Percentiles rank a stretch among this genome's conserved stretches.
Evolutionary conservation across 169 alveolate genomes (phyloP).

Genomic region (Plasmodium yoelii): DNA sequence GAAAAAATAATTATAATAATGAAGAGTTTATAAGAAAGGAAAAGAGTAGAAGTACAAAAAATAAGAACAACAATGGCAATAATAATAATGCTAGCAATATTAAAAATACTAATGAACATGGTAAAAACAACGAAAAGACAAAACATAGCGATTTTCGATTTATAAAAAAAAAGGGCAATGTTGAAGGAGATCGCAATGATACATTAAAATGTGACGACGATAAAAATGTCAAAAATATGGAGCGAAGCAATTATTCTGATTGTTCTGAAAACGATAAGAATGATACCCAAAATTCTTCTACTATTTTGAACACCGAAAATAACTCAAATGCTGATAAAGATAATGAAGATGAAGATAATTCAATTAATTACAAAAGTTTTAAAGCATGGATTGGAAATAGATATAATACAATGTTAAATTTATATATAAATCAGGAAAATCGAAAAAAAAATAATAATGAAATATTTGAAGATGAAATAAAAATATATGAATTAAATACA

Average conservation of each 20-base stretch:
- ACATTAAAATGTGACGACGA: conserved; percentile 8
- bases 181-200: neutral
- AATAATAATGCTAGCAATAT: too few relatives aligned
- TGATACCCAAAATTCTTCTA: too few relatives aligned
- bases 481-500: conserved; percentile 20
- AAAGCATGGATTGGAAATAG: conserved; percentile 35
- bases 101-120: conserved; percentile 1
- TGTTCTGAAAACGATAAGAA: conserved; percentile 10
- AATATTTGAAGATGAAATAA: conserved; percentile 59
- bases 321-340: conserved; percentile 6
- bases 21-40: too few relatives aligned
- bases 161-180: neutral
- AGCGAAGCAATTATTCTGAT: neutral
- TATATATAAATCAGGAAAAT: conserved; percentile 38
- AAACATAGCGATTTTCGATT: neutral
- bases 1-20: neutral
- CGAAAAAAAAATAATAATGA: conserved; percentile 41
- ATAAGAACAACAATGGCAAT: too few relatives aligned
- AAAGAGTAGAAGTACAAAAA: too few relatives aligned
- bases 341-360: neutral
- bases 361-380: conserved; percentile 11
- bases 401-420: conserved; percentile 31
- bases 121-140: neutral
- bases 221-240: neutral
- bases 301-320: neutral